These are phyloP conservation scores for Agaricus sinodeliciosus DNA, from an alignment of 768 basidiomycete species.

Conservation along the genomic window DNA sequence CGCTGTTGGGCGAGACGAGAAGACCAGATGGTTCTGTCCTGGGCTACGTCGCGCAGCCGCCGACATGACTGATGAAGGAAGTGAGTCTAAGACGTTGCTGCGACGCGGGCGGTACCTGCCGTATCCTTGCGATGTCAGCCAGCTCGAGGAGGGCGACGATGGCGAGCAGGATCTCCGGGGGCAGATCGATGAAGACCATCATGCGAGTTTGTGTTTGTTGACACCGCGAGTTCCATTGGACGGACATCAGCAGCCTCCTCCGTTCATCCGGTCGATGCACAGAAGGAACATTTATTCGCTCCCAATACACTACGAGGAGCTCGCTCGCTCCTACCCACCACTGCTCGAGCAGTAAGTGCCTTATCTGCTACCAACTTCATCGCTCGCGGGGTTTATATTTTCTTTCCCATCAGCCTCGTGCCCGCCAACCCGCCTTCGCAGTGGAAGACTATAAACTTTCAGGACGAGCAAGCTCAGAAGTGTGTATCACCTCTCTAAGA, in stretches of 20 bases:
- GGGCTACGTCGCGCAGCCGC: slow-evolving; percentile 2
- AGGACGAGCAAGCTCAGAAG: slow-evolving; percentile 66
- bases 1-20: background rate
- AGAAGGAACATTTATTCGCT: slow-evolving; percentile 7
- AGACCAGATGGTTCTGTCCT: slow-evolving; percentile 2
- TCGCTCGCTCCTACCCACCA: slow-evolving; percentile 6
- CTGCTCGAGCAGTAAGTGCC: slow-evolving; percentile 2
- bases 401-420: slow-evolving; percentile 5
- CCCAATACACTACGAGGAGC: slow-evolving; percentile 5
- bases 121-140: slow-evolving; percentile 6
- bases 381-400: background rate
- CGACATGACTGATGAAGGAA: background rate
- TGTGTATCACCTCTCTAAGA: slow-evolving; percentile 18
- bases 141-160: slow-evolving; percentile 4
- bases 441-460: slow-evolving; percentile 60
- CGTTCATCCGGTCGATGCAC: slow-evolving; percentile 2
- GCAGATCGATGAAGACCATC: background rate
- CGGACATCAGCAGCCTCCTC: too few species aligned
- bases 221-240: background rate
- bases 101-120: slow-evolving; percentile 6
- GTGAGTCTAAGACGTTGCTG: background rate
- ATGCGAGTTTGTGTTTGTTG: slow-evolving; percentile 7
- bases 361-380: background rate
- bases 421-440: slow-evolving; percentile 2
- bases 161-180: slow-evolving; percentile 6